Evolutionary conservation across 805 yeast species (phyloP).

Genomic region (Barnettozyma californica): DNA sequence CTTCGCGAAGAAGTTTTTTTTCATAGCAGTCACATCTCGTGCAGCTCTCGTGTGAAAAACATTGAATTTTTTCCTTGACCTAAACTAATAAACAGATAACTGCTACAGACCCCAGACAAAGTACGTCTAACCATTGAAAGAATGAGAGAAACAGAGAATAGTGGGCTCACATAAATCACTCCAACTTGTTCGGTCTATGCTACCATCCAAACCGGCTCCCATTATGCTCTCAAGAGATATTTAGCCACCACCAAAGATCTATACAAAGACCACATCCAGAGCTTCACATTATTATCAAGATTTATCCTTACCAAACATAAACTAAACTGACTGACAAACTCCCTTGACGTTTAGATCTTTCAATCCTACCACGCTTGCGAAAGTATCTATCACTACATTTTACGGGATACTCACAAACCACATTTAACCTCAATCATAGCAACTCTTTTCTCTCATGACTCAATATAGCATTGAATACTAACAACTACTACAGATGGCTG

Average conservation of each 20-base stretch:
- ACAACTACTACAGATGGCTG: conserved; percentile 68
- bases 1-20: conserved; percentile 2
- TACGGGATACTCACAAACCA: not conserved
- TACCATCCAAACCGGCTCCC: too few species aligned
- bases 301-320: too few species aligned
- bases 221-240: too few species aligned
- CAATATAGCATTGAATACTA: conserved; percentile 15
- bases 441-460: not conserved
- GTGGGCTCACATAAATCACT: not conserved
- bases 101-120: conserved; percentile 20
- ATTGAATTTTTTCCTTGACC: conserved; percentile 23
- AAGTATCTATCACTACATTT: too few species aligned
- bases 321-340: too few species aligned
- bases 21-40: conserved; percentile 7
- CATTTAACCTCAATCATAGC: not conserved
- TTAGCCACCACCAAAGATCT: not conserved
- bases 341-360: too few species aligned
- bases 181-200: not conserved
- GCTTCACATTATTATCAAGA: not conserved
- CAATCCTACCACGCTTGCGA: too few species aligned
- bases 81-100: conserved; percentile 4
- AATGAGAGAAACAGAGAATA: conserved; percentile 2
- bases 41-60: conserved; percentile 12
- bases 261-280: not conserved
- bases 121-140: conserved; percentile 17